A percentile compares a stretch with the other conserved stretches of the same genome.
phyloP scores from a whole-genome alignment of 179 eudicot species.

The Heliamphora pulchella region DNA sequence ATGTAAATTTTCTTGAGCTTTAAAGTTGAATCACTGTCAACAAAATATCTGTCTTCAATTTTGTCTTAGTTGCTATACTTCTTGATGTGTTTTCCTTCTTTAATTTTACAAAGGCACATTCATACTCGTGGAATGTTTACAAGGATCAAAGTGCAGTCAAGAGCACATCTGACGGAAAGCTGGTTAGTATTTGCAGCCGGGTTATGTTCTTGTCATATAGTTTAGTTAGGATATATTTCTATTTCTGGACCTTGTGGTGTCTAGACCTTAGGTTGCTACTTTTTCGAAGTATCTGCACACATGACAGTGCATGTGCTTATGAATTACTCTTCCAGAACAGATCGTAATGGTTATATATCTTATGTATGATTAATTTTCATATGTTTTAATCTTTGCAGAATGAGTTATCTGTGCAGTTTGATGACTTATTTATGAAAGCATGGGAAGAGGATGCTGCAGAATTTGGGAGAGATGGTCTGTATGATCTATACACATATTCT shows the following conservation, averaged over 20 bases:
- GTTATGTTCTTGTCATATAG: background rate
- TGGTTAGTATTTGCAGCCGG: slow-evolving; percentile 36
- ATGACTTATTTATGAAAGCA: slow-evolving; percentile 83
- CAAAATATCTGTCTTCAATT: background rate
- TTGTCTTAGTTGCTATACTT: slow-evolving; percentile 13
- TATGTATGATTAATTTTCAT: slow-evolving; percentile 11
- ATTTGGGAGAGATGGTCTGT: slow-evolving; percentile 47
- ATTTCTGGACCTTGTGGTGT: background rate
- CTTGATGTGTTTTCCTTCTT: slow-evolving; percentile 4
- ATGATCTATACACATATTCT: slow-evolving; percentile 12
- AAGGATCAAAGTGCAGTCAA: slow-evolving; percentile 31
- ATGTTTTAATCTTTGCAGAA: slow-evolving; percentile 38
- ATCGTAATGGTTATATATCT: background rate
- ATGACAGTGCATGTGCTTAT: background rate
- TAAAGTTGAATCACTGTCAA: slow-evolving; percentile 1
- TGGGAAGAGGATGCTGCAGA: slow-evolving; percentile 73
- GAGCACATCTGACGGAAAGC: slow-evolving; percentile 36
- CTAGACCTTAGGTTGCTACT: background rate
- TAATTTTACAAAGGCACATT: slow-evolving; percentile 46
- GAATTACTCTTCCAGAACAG: background rate
- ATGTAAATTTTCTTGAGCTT: slow-evolving; percentile 34
- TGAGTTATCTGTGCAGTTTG: slow-evolving; percentile 72
- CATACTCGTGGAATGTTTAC: slow-evolving; percentile 56
- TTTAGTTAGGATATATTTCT: background rate
- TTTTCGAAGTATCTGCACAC: background rate